A percentile compares a stretch with the other conserved stretches of the same genome.
phyloP scores from a whole-genome alignment of 2,329 filamentous ascomycete genomes.

The Leptodontidium sp. region DNA sequence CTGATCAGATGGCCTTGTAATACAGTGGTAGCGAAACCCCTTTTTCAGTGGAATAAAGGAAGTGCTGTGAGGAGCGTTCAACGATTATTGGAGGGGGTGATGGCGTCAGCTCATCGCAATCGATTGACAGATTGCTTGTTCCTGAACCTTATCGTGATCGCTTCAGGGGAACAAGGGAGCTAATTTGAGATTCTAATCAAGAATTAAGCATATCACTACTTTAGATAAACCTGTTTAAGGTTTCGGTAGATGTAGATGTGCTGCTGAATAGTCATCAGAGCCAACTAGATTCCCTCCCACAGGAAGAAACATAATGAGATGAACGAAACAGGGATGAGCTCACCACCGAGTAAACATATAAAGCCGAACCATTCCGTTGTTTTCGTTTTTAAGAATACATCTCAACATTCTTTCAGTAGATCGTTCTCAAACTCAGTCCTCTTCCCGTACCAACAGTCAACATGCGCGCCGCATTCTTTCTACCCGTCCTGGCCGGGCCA shows the following conservation, averaged over 20 bases:
- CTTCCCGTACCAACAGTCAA: neutral
- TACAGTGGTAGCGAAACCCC: neutral
- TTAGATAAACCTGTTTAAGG: neutral
- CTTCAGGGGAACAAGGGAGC: neutral
- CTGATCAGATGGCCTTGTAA: neutral
- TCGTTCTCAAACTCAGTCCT: neutral
- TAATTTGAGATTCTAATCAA: neutral
- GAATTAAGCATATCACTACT: neutral
- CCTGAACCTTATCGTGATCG: neutral
- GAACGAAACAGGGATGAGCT: neutral
- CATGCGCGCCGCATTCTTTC: neutral
- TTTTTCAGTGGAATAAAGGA: neutral
- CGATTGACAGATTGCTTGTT: too few species aligned
- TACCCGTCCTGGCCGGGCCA: neutral
- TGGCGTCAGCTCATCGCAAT: too few species aligned
- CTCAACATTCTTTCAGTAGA: too few species aligned
- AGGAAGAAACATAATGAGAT: neutral
- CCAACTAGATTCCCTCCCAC: neutral
- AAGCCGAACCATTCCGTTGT: neutral
- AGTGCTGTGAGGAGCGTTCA: too few species aligned
- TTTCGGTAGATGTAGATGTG: slow-evolving; percentile 1
- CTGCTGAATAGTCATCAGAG: neutral
- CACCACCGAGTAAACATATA: neutral
- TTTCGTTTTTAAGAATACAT: too few species aligned
- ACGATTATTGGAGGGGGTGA: too few species aligned